Evolutionary conservation across 192 early-diverging fungal species (phyloP), one percentile per base, ranked within the genome.

Genomic region (Podila clonocystis): DNA sequence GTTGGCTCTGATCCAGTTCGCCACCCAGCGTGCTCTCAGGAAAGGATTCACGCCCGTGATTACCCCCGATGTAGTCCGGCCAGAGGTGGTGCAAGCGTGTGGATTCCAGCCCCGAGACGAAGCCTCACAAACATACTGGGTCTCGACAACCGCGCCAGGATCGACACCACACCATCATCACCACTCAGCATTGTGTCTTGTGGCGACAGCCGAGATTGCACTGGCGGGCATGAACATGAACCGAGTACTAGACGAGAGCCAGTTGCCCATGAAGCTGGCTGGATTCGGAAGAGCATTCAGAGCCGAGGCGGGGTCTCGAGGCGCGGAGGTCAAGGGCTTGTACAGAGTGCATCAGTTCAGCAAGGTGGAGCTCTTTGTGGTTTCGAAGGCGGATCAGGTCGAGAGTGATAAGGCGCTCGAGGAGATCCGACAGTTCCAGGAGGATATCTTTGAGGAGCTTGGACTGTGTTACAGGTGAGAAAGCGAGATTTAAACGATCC

Each of bases 281-380:
- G 97, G 93, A 2, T 89, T 95, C 30, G 93, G 96, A 31, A 88
- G 92, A 58, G 92, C 94, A n/a, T 97, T 97, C 82, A 89, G 97
- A 30, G 95, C 96, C 12, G 97, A 98, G 74, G 95, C 96, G 2
- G 91, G 94, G 0, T 89, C 95, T 0, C 88, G 95, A n/a, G 93
- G 92, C 1, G 87, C 88, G 49, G 96, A 98, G 62, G 91, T 91
- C 41, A 90, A 93, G 20, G 97, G 97, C 0, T 77, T 98, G 30
- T 98, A 97, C 84, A 88, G 97, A 3, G 91, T 98, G 24, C 96
- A 98, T 84, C 97, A 97, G 73, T 98, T 98, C 73, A 94, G 91
- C 31, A 98, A 98, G 73, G 94, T 98, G 0, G 97, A 98, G 70
- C 83, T 98, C 66, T 96, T 98, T 88, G 87, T 87, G 3, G 73